Conservation (phyloP, 768 basidiomycete species). For the Flagelloscypha sp. region DNA sequence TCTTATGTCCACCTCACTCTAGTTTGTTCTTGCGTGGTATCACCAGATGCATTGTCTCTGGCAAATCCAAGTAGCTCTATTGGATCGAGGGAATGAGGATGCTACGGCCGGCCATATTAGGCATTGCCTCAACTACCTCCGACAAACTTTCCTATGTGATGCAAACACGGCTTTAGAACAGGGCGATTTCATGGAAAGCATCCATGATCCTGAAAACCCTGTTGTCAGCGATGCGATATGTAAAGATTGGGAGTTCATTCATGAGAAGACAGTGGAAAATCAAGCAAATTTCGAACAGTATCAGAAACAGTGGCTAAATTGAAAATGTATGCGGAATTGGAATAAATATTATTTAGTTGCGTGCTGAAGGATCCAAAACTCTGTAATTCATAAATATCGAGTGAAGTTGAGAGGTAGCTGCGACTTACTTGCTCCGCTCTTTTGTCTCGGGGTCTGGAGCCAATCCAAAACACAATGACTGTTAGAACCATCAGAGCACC, state of each 20-base stretch:
- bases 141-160: constrained; percentile 26
- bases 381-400: no score
- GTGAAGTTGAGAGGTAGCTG: no score
- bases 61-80: constrained; percentile 12
- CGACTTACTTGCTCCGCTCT: no score
- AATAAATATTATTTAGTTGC: constrained; percentile 3
- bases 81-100: constrained; percentile 12
- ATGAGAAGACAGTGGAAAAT: constrained; percentile 7
- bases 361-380: no score
- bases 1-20: no score
- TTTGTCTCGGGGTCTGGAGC: no score
- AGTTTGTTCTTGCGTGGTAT: constrained; percentile 16
- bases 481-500: no score
- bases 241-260: constrained; percentile 16
- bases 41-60: constrained; percentile 22
- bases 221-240: constrained; percentile 14
- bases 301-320: background rate
- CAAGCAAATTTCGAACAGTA: no score
- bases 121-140: constrained; percentile 30
- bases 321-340: constrained; percentile 4
- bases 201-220: constrained; percentile 18
- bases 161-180: constrained; percentile 24
- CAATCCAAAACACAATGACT: no score
- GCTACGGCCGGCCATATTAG: constrained; percentile 16
- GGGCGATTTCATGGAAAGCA: constrained; percentile 22